These are phyloP conservation scores for Scheffersomyces segobiensis DNA, from an alignment of 1,139 yeast species.

Conservation along the genomic window DNA sequence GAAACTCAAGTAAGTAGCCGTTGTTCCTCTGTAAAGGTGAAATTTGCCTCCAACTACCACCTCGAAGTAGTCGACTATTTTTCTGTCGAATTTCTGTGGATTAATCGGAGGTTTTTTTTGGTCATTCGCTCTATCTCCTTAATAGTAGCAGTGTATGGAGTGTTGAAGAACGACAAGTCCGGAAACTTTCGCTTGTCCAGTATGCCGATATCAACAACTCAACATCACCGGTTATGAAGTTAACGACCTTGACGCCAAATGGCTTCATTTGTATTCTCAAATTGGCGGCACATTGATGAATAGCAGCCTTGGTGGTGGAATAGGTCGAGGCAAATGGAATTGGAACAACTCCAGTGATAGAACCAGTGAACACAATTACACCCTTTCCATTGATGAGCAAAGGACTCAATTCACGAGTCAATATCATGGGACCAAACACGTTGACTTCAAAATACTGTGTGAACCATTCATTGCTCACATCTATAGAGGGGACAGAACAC, in stretches of 20 bases:
- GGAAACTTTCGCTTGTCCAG: slow-evolving; percentile 56
- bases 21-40: slow-evolving; percentile 55
- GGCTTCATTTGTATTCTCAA: slow-evolving; percentile 29
- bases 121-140: slow-evolving; percentile 62
- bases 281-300: slow-evolving; percentile 26
- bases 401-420: slow-evolving; percentile 35
- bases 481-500: slow-evolving; percentile 35
- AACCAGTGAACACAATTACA: slow-evolving; percentile 37
- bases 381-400: slow-evolving; percentile 36
- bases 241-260: slow-evolving; percentile 37
- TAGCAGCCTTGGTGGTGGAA: slow-evolving; percentile 36
- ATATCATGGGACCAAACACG: slow-evolving; percentile 37
- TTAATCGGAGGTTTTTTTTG: slow-evolving; percentile 58
- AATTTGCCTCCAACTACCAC: slow-evolving; percentile 43
- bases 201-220: slow-evolving; percentile 42
- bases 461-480: slow-evolving; percentile 26
- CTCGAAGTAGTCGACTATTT: slow-evolving; percentile 53
- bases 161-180: slow-evolving; percentile 51
- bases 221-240: slow-evolving; percentile 43
- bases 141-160: slow-evolving; percentile 51
- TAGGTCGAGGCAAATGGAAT: slow-evolving; percentile 36
- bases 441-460: slow-evolving; percentile 31
- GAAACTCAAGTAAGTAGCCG: slow-evolving; percentile 40
- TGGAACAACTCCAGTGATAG: slow-evolving; percentile 37
- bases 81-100: slow-evolving; percentile 55